Evolutionary conservation across 176 grass and related monocot species (phyloP), one percentile per base, ranked within the genome.

Genomic region (Tuctoria greenei): DNA sequence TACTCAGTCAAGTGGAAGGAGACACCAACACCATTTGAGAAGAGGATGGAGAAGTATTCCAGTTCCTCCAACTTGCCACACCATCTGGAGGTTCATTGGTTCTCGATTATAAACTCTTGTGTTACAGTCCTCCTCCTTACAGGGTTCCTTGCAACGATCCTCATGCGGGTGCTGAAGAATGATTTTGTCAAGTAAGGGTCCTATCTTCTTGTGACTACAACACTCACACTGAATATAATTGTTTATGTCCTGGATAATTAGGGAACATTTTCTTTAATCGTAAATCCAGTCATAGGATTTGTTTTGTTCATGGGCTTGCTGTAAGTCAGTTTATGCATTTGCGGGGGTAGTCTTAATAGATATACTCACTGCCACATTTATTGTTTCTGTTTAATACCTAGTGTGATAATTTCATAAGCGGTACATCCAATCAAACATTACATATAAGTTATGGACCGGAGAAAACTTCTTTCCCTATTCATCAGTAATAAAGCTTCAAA

Each of bases 21-120:
- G 86, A 97, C 94, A 4, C 46, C 16, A 1, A 89, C 84, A 0
- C 75, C 94, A 5, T 97, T 93, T 5, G 86, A 93, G 79, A 90
- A 78, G 83, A 90, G 94, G 71, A 97, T 97, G 94, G 94, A 97
- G 81, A 97, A 97, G 71, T 97, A 97, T 61, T 97, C 94, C 13
- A 90, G 88, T 46, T 89, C 88, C 46, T 97, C 91, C 71, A 89
- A 83, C 67, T 56, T 88, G 64, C 91, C 86, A 4, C 94, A 92
- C 69, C 94, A 97, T 75, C 72, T 97, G 71, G 88, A 97, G 80
- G 91, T 97, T 42, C 94, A 97, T 79, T 97, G 94, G 94, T 97
- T 97, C 63, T 97, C 94, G 0, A 97, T 97, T 36, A 97, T 97
- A 62, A 97, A 97, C 72, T 97, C 94, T 14, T 97, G 94, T 54